Conservation (phyloP, 768 basidiomycete species). For the Galerina marginata region DNA sequence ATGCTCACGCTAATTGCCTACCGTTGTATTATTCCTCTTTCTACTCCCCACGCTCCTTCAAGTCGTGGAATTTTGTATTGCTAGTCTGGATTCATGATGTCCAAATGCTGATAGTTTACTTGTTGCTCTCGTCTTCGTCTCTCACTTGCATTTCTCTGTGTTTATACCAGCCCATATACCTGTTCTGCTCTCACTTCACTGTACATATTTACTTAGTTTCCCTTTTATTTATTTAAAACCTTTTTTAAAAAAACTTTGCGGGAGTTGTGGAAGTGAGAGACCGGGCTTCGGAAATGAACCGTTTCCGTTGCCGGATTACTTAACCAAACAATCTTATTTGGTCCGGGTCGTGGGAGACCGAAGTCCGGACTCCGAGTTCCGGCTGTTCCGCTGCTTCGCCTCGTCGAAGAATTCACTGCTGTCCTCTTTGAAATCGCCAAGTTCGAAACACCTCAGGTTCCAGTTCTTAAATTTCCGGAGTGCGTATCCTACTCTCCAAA, state of each 20-base stretch:
- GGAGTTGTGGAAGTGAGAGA: no score
- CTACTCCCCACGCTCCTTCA: neutral
- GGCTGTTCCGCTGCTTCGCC: no score
- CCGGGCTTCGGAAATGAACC: no score
- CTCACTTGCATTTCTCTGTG: neutral
- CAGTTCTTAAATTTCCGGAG: no score
- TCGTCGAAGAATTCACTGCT: no score
- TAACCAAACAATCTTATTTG: no score
- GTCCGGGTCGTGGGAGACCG: no score
- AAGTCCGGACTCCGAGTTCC: no score
- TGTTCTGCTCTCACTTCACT: neutral
- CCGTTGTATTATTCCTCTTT: neutral
- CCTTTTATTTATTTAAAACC: conserved; percentile 5
- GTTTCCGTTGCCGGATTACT: no score
- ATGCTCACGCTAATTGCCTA: neutral
- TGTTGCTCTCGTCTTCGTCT: neutral
- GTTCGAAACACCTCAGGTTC: no score
- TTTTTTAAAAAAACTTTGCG: neutral
- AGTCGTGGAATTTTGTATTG: neutral
- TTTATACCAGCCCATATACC: neutral
- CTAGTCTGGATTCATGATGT: neutral
- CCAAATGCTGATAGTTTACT: neutral
- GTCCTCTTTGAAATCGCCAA: no score
- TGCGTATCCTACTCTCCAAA: no score
- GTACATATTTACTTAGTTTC: neutral